Evolutionary conservation across 1,284 basidiomycete species (phyloP).

Genomic region (Puccinia novopanici): DNA sequence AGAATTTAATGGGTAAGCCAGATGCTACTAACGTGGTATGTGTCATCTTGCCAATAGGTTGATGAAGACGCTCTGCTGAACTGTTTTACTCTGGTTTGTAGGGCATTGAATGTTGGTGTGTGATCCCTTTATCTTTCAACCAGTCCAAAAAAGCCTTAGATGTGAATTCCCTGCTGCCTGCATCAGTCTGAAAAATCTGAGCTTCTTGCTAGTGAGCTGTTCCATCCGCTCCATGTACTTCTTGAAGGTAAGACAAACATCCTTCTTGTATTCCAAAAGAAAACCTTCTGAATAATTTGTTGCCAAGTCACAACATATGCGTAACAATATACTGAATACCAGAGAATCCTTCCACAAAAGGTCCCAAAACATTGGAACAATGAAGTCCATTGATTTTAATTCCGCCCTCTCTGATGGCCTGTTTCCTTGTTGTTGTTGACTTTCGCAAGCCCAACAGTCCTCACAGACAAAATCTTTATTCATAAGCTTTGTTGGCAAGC

Average conservation of each 20-base stretch:
- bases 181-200: slow-evolving; percentile 23
- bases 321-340: neutral
- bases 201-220: neutral
- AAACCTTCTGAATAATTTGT: slow-evolving; percentile 22
- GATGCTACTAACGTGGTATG: too few relatives aligned
- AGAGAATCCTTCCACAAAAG: slow-evolving; percentile 4
- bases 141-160: neutral
- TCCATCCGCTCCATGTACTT: slow-evolving; percentile 22
- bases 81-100: slow-evolving; percentile 38
- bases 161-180: slow-evolving; percentile 34
- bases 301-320: slow-evolving; percentile 8
- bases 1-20: too few relatives aligned
- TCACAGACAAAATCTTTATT: slow-evolving; percentile 35
- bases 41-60: slow-evolving; percentile 15
- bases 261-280: slow-evolving; percentile 7
- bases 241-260: slow-evolving; percentile 2
- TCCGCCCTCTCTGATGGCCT: neutral
- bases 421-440: neutral
- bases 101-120: slow-evolving; percentile 28
- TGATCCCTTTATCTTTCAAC: slow-evolving; percentile 28
- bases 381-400: neutral
- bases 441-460: slow-evolving; percentile 21
- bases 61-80: slow-evolving; percentile 21
- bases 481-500: neutral
- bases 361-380: slow-evolving; percentile 37